Evolutionary conservation across 2,329 filamentous ascomycete species (phyloP).

Genomic region (Cryphonectria nitschkei): DNA sequence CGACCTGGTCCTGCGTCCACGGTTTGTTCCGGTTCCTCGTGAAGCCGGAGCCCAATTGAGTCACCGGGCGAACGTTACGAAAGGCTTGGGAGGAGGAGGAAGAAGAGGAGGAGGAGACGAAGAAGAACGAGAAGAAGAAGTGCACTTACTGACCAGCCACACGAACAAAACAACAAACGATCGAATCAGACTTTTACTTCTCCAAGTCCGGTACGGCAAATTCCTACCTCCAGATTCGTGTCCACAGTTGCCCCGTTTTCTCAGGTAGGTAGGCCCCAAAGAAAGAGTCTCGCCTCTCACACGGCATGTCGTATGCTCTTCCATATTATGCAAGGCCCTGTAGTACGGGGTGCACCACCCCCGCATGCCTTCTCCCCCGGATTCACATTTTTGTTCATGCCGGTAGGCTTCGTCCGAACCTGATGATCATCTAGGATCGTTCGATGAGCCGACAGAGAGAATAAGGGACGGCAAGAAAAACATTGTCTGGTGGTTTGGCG

Average conservation of each 20-base stretch:
- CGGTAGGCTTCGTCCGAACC: slow-evolving; percentile 21
- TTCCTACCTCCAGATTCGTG: neutral
- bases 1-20: neutral
- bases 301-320: slow-evolving; percentile 5
- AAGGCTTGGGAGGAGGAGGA: neutral
- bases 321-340: slow-evolving; percentile 20
- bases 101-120: neutral
- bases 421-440: slow-evolving; percentile 9
- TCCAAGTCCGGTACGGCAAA: slow-evolving; percentile 20
- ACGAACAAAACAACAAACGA: neutral
- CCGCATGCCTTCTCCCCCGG: slow-evolving; percentile 9
- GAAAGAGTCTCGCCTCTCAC: slow-evolving; percentile 18
- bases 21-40: neutral
- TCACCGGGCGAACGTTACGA: neutral
- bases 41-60: neutral
- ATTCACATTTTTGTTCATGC: neutral
- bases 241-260: slow-evolving; percentile 12
- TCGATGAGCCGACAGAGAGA: neutral
- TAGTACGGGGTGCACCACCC: slow-evolving; percentile 9
- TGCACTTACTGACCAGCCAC: neutral
- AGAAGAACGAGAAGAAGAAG: no score
- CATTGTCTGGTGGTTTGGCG: neutral
- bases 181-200: neutral
- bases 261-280: slow-evolving; percentile 13
- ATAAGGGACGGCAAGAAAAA: neutral